Base-by-base conservation (phyloP, 805 yeast genomes). In the Teunomyces cretensis region DNA sequence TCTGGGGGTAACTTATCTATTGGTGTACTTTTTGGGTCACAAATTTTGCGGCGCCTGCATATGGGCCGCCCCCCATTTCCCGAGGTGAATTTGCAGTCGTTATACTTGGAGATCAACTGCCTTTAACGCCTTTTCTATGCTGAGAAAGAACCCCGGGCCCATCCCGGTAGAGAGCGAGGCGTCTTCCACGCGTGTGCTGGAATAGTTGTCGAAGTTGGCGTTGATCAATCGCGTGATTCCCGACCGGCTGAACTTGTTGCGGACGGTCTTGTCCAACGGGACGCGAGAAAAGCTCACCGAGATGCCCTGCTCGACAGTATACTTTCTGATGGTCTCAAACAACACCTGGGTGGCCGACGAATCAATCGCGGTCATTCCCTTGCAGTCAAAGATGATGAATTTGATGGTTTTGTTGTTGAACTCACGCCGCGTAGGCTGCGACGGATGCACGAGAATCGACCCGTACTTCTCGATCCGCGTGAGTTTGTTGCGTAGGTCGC, bases 331-430 rank as follows among this genome's bases (percentile, higher is more conserved):
- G n/a, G 86, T 79, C 49, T 83, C 88, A 44, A 63, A 59, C 36
- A 90, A 65, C 2, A 83, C 83, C 52, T 87, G 90, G 0, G 87
- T 83, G 0, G 96, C 96, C 0, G 88, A 77, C 0, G 95, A 79
- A 54, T 89, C 97, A 44, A 89, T 75, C 3, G 75, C 76, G 2
- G 86, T 79, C 95, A 90, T 86, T 1, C 96, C 96, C 45, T 83
- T 76, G 50, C 91, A 64, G 55, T 89, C 96, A 54, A 89, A 78
- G 1, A 90, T 70, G n/a, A 89, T 71, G 48, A 78, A 75, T 47
- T 77, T 73, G 32, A 82, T 74, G 3, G 49, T 50, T 14, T 46
- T 41, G 60, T 72, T 68, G 2, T 72, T 67, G 50, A 69, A 69
- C 11, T 65, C 60, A n/a, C 79, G 61, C n/a, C 57, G 53, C 22